phyloP scores from a whole-genome alignment of 352 stramenopile genomes.

The Thalassiosira mediterranea region DNA sequence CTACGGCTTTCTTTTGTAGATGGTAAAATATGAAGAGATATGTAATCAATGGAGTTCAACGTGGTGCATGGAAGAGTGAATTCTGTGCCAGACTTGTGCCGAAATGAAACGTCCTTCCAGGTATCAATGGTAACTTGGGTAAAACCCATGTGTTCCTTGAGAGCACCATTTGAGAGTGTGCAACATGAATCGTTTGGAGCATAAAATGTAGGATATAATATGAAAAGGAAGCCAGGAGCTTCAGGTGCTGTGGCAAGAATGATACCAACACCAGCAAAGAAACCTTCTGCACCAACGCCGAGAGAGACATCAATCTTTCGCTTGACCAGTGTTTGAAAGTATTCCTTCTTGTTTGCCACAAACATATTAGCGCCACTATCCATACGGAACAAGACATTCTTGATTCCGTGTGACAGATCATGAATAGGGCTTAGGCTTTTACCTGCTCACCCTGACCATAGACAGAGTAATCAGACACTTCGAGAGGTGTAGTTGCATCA shows the following conservation, averaged over 20 bases:
- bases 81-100: not conserved
- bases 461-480: slow-evolving; percentile 7
- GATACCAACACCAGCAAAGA: not conserved
- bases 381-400: slow-evolving; percentile 8
- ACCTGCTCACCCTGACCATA: slow-evolving; percentile 10
- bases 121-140: not conserved
- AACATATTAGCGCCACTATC: slow-evolving; percentile 20
- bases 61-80: not conserved
- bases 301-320: slow-evolving; percentile 4
- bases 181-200: not conserved
- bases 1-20: not conserved
- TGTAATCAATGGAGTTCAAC: slow-evolving; percentile 1
- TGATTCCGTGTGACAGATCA: slow-evolving; percentile 4
- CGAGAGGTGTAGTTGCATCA: not conserved
- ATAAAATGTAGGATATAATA: slow-evolving; percentile 15
- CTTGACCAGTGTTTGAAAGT: not conserved
- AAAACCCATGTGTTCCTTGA: slow-evolving; percentile 4
- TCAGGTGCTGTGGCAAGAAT: not conserved
- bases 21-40: not conserved
- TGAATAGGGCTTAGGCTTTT: slow-evolving; percentile 18
- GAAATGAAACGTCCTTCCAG: not conserved
- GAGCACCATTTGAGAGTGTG: slow-evolving; percentile 15
- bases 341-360: slow-evolving; percentile 5
- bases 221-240: not conserved
- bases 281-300: not conserved